phyloP scores from a whole-genome alignment of 1,284 basidiomycete species.

The Hymenochaete sp. region DNA sequence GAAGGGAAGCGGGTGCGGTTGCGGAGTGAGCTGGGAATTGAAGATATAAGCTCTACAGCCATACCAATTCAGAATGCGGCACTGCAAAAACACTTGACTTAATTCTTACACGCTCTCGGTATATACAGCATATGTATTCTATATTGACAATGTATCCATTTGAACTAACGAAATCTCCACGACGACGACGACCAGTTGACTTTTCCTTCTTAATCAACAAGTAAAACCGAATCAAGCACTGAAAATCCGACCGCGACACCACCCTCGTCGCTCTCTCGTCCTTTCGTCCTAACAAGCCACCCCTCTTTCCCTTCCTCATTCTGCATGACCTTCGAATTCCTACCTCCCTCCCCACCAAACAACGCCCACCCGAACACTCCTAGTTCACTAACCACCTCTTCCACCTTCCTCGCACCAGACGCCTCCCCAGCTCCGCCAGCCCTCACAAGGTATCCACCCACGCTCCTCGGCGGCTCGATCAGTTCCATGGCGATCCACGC shows the following conservation, averaged over 20 bases:
- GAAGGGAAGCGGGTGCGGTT: slow-evolving; percentile 80
- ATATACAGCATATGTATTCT: too few species aligned
- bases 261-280: slow-evolving; percentile 87
- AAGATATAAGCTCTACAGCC: slow-evolving; percentile 42
- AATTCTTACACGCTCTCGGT: too few species aligned
- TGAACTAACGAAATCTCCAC: too few species aligned
- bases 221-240: slow-evolving; percentile 74
- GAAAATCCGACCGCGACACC: slow-evolving; percentile 90
- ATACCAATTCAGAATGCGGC: too few species aligned
- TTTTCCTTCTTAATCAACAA: slow-evolving; percentile 40
- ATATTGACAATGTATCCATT: not conserved
- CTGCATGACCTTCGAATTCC: slow-evolving; percentile 20
- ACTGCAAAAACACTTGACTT: too few species aligned
- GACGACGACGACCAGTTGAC: too few species aligned
- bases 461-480: slow-evolving; percentile 65
- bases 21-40: slow-evolving; percentile 86
- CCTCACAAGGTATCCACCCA: slow-evolving; percentile 69
- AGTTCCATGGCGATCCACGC: slow-evolving; percentile 95
- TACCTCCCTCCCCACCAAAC: slow-evolving; percentile 34
- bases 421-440: slow-evolving; percentile 34
- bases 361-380: slow-evolving; percentile 88
- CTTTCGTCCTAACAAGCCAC: slow-evolving; percentile 89
- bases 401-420: slow-evolving; percentile 29
- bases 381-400: slow-evolving; percentile 83
- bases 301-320: slow-evolving; percentile 61